phyloP scores from a whole-genome alignment of 371 early-diverging fungal genomes.

The Apophysomyces variabilis region DNA sequence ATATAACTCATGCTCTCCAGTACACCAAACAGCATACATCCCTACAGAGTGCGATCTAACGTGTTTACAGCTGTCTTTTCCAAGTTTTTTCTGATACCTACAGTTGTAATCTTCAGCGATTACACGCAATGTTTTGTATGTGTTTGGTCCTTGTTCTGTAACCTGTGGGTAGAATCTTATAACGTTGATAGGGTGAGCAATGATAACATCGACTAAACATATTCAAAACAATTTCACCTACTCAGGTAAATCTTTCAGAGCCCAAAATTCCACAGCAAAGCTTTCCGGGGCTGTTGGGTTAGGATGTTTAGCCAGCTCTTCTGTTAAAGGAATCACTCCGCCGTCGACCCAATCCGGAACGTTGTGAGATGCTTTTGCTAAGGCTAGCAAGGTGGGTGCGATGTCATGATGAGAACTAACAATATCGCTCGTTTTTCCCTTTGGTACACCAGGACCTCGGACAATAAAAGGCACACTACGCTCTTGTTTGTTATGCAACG shows the following conservation, averaged over 20 bases:
- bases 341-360: constrained; percentile 61
- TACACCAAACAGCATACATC: constrained; percentile 67
- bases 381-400: constrained; percentile 63
- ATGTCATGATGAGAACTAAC: constrained; percentile 65
- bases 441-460: constrained; percentile 65
- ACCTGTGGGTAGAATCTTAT: constrained; percentile 16
- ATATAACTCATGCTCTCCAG: constrained; percentile 67
- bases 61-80: constrained; percentile 10
- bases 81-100: constrained; percentile 27
- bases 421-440: constrained; percentile 43
- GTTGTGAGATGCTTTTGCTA: constrained; percentile 47
- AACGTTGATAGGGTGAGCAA: not conserved
- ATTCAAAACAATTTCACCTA: constrained; percentile 12
- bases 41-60: constrained; percentile 16
- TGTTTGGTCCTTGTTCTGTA: constrained; percentile 32
- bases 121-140: constrained; percentile 66
- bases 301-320: constrained; percentile 36
- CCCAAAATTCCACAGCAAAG: constrained; percentile 69
- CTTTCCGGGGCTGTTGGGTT: constrained; percentile 56
- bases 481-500: too few species aligned
- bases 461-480: constrained; percentile 63
- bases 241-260: constrained; percentile 35
- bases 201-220: not conserved
- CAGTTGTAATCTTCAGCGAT: constrained; percentile 57
- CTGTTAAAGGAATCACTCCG: constrained; percentile 54